A percentile compares a stretch with the other conserved stretches of the same genome.
phyloP scores from a whole-genome alignment of 2,329 filamentous ascomycete genomes.

The Saccharata proteae region DNA sequence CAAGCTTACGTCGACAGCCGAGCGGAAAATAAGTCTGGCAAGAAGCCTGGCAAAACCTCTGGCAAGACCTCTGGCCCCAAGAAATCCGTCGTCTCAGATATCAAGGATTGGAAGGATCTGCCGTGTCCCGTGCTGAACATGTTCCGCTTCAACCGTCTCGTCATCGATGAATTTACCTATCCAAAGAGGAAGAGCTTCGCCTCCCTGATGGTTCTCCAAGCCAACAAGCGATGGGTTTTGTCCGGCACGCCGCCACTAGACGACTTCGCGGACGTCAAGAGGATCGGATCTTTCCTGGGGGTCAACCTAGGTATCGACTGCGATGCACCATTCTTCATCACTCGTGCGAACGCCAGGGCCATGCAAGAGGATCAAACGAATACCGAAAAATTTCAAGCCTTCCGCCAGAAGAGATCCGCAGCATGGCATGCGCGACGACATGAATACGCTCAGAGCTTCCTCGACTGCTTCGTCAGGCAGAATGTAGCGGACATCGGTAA shows the following conservation, averaged over 20 bases:
- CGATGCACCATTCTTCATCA: constrained; percentile 31
- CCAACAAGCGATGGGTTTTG: constrained; percentile 47
- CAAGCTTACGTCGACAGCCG: too few relatives aligned
- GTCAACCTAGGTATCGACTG: constrained; percentile 44
- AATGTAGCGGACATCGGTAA: constrained; percentile 14
- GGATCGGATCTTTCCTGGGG: constrained; percentile 44
- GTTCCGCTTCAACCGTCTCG: constrained; percentile 47
- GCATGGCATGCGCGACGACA: constrained; percentile 42
- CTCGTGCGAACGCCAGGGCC: constrained; percentile 33
- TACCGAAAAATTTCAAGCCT: constrained; percentile 45
- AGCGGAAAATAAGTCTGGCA: too few relatives aligned
- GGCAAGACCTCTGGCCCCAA: not conserved
- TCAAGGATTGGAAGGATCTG: constrained; percentile 18
- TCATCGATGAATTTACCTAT: constrained; percentile 56
- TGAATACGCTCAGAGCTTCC: constrained; percentile 41
- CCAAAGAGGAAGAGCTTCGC: constrained; percentile 24
- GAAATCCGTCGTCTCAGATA: too few relatives aligned
- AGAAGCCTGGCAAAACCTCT: not conserved
- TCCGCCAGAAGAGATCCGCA: constrained; percentile 36
- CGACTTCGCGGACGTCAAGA: constrained; percentile 47
- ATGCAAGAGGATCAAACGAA: constrained; percentile 34
- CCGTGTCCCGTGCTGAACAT: constrained; percentile 39
- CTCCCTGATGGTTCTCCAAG: constrained; percentile 33
- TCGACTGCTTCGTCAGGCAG: constrained; percentile 40
- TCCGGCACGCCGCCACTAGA: constrained; percentile 50